Percentiles rank a stretch among this genome's conserved stretches.
Evolutionary conservation across 2,329 filamentous ascomycete species (phyloP).

Genomic region (Fusarium siculi): DNA sequence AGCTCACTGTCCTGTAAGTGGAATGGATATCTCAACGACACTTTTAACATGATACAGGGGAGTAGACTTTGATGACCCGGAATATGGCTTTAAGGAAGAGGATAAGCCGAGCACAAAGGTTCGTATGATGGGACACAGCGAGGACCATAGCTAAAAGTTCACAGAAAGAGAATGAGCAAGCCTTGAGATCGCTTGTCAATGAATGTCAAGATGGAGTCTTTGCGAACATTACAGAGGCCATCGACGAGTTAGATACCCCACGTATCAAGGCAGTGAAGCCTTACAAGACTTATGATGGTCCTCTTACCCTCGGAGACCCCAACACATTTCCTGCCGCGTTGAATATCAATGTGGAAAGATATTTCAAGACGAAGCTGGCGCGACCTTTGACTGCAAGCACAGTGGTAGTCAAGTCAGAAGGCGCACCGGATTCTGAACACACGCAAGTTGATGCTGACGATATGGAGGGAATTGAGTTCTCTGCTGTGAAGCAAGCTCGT

Average conservation of each 20-base stretch:
- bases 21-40: not conserved
- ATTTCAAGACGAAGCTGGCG: constrained; percentile 85
- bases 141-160: constrained; percentile 6
- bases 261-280: constrained; percentile 80
- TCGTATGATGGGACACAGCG: not conserved
- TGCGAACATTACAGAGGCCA: constrained; percentile 87
- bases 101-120: constrained; percentile 80
- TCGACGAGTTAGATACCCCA: constrained; percentile 81
- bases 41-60: constrained; percentile 64
- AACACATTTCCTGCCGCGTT: constrained; percentile 78
- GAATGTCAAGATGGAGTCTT: constrained; percentile 75
- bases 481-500: constrained; percentile 79
- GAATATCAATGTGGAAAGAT: constrained; percentile 88
- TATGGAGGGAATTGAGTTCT: constrained; percentile 67
- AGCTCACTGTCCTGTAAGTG: constrained; percentile 80
- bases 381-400: constrained; percentile 79
- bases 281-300: constrained; percentile 81
- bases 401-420: constrained; percentile 71
- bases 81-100: constrained; percentile 93
- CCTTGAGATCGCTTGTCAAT: constrained; percentile 72
- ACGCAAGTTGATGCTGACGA: constrained; percentile 60
- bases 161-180: constrained; percentile 72
- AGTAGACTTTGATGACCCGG: constrained; percentile 91
- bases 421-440: constrained; percentile 60
- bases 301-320: constrained; percentile 81